Evolutionary conservation across 345 rosid species (phyloP).

Genomic region (Brassica cretica): DNA sequence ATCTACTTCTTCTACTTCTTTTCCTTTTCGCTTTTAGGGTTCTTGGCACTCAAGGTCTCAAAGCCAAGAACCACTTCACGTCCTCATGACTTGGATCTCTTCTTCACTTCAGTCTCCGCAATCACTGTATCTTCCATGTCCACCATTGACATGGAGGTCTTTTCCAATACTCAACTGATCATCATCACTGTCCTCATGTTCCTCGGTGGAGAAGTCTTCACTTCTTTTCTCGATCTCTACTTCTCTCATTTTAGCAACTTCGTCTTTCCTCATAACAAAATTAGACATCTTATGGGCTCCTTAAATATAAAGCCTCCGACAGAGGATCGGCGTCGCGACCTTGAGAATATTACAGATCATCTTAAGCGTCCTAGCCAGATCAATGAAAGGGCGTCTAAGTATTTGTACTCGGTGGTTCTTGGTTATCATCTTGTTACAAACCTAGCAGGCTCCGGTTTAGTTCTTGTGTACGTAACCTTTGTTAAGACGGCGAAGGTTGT

Average conservation of each 20-base stretch:
- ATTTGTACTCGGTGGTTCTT: constrained; percentile 44
- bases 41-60: background rate
- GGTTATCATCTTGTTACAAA: constrained; percentile 47
- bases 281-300: background rate
- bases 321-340: background rate
- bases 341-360: background rate
- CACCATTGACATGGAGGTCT: background rate
- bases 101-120: background rate
- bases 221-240: background rate
- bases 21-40: background rate
- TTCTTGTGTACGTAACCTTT: constrained; percentile 39
- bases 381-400: constrained; percentile 27
- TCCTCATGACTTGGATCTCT: background rate
- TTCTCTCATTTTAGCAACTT: background rate
- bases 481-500: constrained; percentile 44
- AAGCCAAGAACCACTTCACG: background rate
- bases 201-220: background rate
- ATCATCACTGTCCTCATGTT: background rate
- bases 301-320: background rate
- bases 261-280: background rate
- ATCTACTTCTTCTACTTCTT: background rate
- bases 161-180: background rate
- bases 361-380: background rate
- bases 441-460: constrained; percentile 38
- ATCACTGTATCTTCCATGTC: background rate